These are phyloP conservation scores for Coniosporium tulheliwenetii DNA, from an alignment of 2,329 filamentous ascomycete species.

Conservation along the genomic window DNA sequence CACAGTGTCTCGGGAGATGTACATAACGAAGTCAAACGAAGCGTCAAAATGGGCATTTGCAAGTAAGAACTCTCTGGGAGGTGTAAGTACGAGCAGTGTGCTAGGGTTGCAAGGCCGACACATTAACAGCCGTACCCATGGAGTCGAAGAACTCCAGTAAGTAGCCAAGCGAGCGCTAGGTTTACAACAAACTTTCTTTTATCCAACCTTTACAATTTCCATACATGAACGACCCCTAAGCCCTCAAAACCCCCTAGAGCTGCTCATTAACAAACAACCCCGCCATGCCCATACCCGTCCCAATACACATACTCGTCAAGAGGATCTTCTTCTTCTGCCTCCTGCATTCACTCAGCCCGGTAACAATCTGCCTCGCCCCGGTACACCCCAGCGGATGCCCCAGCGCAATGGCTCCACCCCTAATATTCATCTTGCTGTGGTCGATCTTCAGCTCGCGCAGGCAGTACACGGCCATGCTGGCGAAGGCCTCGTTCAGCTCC, in stretches of 20 bases:
- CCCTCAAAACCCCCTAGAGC: slow-evolving; percentile 11
- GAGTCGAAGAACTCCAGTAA: too few relatives aligned
- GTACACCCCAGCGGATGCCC: slow-evolving; percentile 73
- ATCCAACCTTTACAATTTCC: not conserved
- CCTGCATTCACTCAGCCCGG: slow-evolving; percentile 71
- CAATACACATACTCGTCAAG: slow-evolving; percentile 79
- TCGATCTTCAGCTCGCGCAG: slow-evolving; percentile 52
- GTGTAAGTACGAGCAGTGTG: too few relatives aligned
- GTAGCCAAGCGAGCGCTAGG: too few relatives aligned
- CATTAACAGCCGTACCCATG: too few relatives aligned
- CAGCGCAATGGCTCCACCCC: slow-evolving; percentile 69
- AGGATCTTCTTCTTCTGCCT: slow-evolving; percentile 80
- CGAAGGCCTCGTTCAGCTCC: slow-evolving; percentile 96
- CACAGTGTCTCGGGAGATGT: too few relatives aligned
- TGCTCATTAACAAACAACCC: slow-evolving; percentile 52
- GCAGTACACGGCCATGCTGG: slow-evolving; percentile 95
- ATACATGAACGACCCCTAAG: not conserved
- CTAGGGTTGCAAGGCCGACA: too few relatives aligned
- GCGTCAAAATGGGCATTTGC: too few relatives aligned
- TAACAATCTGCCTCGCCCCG: slow-evolving; percentile 70
- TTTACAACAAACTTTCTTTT: not conserved
- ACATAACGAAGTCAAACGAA: too few relatives aligned
- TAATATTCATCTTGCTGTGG: slow-evolving; percentile 62
- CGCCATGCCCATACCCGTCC: slow-evolving; percentile 52
- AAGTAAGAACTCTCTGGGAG: too few relatives aligned